Evolutionary conservation across 1,284 basidiomycete genomes (phyloP).

Genomic region (Apiotrichum gracile): DNA sequence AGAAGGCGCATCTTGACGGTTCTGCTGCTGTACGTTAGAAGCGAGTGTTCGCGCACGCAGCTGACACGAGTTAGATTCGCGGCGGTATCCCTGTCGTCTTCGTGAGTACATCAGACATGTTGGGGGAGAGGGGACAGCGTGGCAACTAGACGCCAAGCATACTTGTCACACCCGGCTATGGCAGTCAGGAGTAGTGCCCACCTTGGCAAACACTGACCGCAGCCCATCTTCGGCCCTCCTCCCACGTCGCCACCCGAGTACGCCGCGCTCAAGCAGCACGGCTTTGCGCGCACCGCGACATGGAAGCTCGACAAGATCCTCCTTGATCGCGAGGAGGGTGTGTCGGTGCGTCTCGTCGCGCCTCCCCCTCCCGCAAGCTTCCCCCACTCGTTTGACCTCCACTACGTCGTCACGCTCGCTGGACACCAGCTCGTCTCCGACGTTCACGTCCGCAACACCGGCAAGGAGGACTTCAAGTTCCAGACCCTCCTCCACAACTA

Average conservation of each 20-base stretch:
- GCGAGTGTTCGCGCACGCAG: too few relatives aligned
- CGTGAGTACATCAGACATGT: constrained; percentile 11
- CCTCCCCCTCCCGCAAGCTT: constrained; percentile 57
- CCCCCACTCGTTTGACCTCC: constrained; percentile 60
- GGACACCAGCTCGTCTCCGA: constrained; percentile 69
- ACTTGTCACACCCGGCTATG: too few relatives aligned
- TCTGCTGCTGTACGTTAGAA: constrained; percentile 59
- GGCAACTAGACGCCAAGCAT: too few relatives aligned
- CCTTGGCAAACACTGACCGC: background rate
- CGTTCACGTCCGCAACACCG: constrained; percentile 66
- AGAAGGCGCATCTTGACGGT: constrained; percentile 70
- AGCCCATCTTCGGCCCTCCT: constrained; percentile 76
- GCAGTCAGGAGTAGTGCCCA: too few relatives aligned
- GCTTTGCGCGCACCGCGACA: constrained; percentile 67
- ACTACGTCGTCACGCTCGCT: constrained; percentile 70
- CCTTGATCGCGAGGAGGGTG: constrained; percentile 62
- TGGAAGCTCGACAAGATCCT: constrained; percentile 65
- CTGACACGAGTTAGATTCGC: constrained; percentile 50
- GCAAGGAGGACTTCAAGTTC: constrained; percentile 57
- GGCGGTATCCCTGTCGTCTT: constrained; percentile 81
- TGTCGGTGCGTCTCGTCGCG: constrained; percentile 65
- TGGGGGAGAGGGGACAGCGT: too few relatives aligned
- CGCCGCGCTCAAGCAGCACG: constrained; percentile 68
- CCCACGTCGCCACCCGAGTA: constrained; percentile 51
- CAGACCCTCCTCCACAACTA: constrained; percentile 85